Conservation (phyloP, 306 rosid species). For the Acacia melanoxylon region DNA sequence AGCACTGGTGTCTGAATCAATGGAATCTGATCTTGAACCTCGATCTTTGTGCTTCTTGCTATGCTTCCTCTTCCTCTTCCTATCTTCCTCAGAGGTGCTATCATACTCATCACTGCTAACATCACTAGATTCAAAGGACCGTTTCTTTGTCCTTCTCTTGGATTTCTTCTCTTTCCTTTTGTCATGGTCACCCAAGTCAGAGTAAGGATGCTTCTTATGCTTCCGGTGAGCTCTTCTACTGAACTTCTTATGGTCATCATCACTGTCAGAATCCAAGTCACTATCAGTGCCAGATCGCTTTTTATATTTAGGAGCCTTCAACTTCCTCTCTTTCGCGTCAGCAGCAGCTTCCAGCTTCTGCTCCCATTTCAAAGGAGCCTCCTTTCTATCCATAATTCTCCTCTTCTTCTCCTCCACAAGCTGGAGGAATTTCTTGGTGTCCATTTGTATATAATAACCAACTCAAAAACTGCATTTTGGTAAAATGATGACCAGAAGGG, state of each 20-base stretch:
- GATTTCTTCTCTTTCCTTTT: constrained; percentile 65
- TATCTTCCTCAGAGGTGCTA: constrained; percentile 52
- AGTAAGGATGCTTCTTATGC: constrained; percentile 62
- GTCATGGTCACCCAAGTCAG: constrained; percentile 56
- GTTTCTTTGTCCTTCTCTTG: constrained; percentile 53
- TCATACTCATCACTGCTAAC: constrained; percentile 52
- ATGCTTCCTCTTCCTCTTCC: constrained; percentile 64
- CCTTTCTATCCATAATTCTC: constrained; percentile 86
- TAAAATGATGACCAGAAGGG: constrained; percentile 84
- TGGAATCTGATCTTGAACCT: constrained; percentile 50
- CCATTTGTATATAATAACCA: constrained; percentile 70
- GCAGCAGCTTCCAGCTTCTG: constrained; percentile 91
- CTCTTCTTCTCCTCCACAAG: constrained; percentile 93
- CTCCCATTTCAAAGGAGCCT: constrained; percentile 97
- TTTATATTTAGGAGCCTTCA: constrained; percentile 65
- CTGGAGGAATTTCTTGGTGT: constrained; percentile 80
- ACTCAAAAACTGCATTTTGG: constrained; percentile 81
- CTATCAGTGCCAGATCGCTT: constrained; percentile 52
- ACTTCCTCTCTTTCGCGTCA: constrained; percentile 68
- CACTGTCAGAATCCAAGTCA: constrained; percentile 51
- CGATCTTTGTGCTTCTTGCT: constrained; percentile 48
- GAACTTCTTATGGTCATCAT: constrained; percentile 47
- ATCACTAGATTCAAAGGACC: constrained; percentile 48
- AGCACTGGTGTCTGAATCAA: constrained; percentile 51
- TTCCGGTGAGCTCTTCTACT: constrained; percentile 65